Conservation (phyloP, 306 rosid species). For the Quercus robur region DNA sequence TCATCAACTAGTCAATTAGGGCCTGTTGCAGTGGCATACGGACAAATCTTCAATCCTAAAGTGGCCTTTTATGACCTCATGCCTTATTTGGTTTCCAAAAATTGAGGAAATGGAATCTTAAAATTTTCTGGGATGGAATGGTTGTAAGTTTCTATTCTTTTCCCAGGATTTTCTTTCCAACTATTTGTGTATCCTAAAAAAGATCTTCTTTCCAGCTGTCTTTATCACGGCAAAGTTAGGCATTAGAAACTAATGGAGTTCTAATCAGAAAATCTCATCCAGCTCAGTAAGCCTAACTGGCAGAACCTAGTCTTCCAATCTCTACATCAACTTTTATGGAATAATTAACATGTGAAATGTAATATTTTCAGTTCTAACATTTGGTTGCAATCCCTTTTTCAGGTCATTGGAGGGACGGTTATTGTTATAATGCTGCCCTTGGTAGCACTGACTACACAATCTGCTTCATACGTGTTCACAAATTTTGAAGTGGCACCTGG, state of each 20-base stretch:
- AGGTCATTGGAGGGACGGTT: conserved; percentile 71
- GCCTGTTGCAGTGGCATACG: not conserved
- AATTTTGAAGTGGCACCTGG: conserved; percentile 48
- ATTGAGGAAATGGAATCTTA: not conserved
- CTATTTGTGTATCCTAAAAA: not conserved
- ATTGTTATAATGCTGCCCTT: conserved; percentile 79
- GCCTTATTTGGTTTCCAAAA: not conserved
- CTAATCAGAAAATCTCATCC: not conserved
- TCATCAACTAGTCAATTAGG: not conserved
- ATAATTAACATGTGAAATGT: not conserved
- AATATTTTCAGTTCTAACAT: not conserved
- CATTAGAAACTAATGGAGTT: not conserved
- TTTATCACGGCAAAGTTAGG: not conserved
- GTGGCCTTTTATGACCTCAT: not conserved
- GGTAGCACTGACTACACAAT: conserved; percentile 58
- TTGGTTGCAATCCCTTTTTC: conserved; percentile 9
- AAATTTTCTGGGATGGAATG: not conserved
- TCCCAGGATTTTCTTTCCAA: not conserved
- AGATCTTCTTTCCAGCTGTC: not conserved
- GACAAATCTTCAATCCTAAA: not conserved
- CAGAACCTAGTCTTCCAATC: not conserved
- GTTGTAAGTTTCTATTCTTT: not conserved
- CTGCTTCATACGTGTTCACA: conserved; percentile 80
- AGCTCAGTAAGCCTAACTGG: not conserved
- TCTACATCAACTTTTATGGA: not conserved